These are phyloP conservation scores for Podospora comata DNA, from an alignment of 495 filamentous ascomycete genomes.

Conservation along the genomic window DNA sequence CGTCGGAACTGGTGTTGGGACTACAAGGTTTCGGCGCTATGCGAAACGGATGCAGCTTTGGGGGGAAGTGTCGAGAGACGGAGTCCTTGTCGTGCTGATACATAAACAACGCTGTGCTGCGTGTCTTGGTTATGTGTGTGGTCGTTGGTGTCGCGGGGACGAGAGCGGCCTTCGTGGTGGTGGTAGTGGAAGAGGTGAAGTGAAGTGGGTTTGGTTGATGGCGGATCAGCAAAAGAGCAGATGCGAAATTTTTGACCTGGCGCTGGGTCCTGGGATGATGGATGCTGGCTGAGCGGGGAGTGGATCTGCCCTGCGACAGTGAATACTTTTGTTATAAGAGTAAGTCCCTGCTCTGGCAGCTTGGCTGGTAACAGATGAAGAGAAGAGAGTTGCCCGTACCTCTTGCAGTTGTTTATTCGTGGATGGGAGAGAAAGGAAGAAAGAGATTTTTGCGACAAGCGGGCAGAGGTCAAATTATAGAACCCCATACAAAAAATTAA, in stretches of 20 bases:
- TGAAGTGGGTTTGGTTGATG: neutral
- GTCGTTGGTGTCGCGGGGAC: slow-evolving; percentile 22
- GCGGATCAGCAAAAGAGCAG: slow-evolving; percentile 7
- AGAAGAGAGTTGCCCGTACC: neutral
- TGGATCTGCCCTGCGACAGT: neutral
- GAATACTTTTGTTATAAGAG: neutral
- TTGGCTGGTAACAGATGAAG: slow-evolving; percentile 4
- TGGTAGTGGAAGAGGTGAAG: slow-evolving; percentile 1
- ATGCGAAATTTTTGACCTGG: slow-evolving; percentile 20
- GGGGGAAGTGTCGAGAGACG: slow-evolving; percentile 72
- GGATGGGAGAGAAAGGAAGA: neutral
- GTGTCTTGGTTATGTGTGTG: slow-evolving; percentile 37
- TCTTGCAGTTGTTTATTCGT: neutral
- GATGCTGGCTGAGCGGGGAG: slow-evolving; percentile 12
- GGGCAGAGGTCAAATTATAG: neutral
- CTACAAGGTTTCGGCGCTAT: slow-evolving; percentile 85
- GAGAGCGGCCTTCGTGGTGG: slow-evolving; percentile 1
- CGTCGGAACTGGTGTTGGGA: slow-evolving; percentile 77
- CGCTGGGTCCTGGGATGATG: slow-evolving; percentile 13
- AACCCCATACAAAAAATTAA: neutral
- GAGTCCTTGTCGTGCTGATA: slow-evolving; percentile 55
- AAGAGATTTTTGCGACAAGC: neutral
- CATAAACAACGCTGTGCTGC: slow-evolving; percentile 53
- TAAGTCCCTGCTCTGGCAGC: slow-evolving; percentile 1
- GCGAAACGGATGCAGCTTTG: slow-evolving; percentile 93